A percentile compares a stretch with the other conserved stretches of the same genome.
Evolutionary conservation across 139 green algal species (phyloP).

Genomic region (Chlamydomonas sphaeroides): DNA sequence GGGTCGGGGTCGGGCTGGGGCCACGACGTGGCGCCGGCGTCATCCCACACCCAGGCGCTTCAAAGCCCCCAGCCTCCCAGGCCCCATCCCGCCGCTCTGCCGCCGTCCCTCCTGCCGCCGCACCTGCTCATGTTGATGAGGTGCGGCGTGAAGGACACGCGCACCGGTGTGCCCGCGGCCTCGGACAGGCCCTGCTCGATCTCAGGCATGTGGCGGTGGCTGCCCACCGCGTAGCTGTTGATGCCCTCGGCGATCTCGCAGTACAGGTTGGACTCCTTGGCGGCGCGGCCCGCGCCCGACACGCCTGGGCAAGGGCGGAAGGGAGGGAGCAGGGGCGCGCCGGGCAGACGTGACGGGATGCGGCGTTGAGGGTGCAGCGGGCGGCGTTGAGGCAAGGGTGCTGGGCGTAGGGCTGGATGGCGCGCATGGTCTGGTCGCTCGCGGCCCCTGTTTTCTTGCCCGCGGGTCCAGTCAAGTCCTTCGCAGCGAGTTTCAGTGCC

Average conservation of each 20-base stretch:
- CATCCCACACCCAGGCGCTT: too few relatives aligned
- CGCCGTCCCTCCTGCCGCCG: neutral
- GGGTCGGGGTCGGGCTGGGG: too few relatives aligned
- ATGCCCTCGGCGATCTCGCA: constrained; percentile 85
- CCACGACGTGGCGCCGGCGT: too few relatives aligned
- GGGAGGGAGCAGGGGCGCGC: neutral
- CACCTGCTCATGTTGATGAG: constrained; percentile 94
- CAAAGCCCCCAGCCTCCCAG: too few relatives aligned
- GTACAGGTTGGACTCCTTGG: constrained; percentile 95
- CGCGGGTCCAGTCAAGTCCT: too few relatives aligned
- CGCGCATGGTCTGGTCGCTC: too few relatives aligned
- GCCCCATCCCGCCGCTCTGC: too few relatives aligned
- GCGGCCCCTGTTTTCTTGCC: too few relatives aligned
- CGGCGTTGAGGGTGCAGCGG: too few relatives aligned
- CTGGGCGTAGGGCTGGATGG: neutral
- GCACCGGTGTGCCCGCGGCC: constrained; percentile 74
- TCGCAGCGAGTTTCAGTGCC: too few relatives aligned
- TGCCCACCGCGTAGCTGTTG: constrained; percentile 79
- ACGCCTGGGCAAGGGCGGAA: constrained; percentile 67
- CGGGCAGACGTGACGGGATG: too few relatives aligned
- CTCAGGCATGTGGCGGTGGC: constrained; percentile 96
- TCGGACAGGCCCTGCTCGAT: constrained; percentile 95
- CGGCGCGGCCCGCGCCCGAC: constrained; percentile 87
- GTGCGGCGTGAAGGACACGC: constrained; percentile 96
- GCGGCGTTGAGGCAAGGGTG: neutral